Evolutionary conservation across 2,329 filamentous ascomycete genomes (phyloP), one percentile per base, ranked within the genome.

Genomic region (Cladosporium sp.): DNA sequence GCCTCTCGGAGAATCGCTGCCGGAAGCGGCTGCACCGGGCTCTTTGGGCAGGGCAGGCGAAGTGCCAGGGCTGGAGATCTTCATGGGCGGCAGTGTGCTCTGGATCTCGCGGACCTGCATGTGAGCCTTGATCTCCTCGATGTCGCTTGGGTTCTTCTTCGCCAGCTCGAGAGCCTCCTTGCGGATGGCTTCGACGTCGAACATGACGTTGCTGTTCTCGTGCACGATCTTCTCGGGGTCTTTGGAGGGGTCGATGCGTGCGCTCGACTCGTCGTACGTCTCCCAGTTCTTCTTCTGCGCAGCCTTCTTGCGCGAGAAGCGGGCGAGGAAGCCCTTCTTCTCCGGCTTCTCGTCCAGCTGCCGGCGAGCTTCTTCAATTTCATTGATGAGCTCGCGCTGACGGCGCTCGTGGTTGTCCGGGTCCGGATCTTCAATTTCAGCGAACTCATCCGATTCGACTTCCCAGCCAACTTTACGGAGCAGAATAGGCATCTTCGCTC

Each of bases 361-460:
- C 66, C 86, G 90, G 35, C 93, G 82, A 6, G 93, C 93, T 70
- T 95, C 91, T 67, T 97, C 92, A 49, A 98, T 95, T 71, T 98
- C 93, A 62, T 87, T 90, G 67, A 98, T 95, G 40, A 98, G 80
- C 70, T 97, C 92, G 52, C 90, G 81, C 70, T 98, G 93, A 44
- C 91, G 80, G 66, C 89, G 80, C 46, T 82, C 79, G 70, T 97
- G 92, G 61, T 95, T 92, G 0, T 97, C 93, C 0, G 93, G 93
- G 64, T 98, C 93, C 0, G 93, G 90, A 61, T 98, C 93, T 67
- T 97, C 93, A 55, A 98, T 97, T 70, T 98, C 93, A 1, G 82
- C 85, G 66, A 97, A 98, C 67, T 97, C 92, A 61, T 96, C 90
- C 58, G 86, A 91, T 64, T 95, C 85, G 3, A 97, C 88, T 49